Evolutionary conservation across 2,329 filamentous ascomycete genomes (phyloP).

Genomic region (Fusarium sp.): DNA sequence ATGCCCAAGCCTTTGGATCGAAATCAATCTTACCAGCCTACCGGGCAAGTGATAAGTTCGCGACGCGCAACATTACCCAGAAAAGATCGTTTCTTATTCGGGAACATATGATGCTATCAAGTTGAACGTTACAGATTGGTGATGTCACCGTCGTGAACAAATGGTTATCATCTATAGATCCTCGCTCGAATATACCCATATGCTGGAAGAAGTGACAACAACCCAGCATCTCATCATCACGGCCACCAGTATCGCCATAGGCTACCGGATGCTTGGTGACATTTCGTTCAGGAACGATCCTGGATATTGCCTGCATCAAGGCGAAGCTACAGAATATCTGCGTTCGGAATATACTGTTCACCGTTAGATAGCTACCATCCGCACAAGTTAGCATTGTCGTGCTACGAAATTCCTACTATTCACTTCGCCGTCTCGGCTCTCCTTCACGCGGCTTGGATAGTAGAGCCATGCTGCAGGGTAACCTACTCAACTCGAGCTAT

Average conservation of each 20-base stretch:
- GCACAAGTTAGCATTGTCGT: background rate
- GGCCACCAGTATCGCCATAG: background rate
- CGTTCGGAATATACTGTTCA: no score
- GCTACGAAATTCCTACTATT: no score
- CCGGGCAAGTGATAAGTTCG: background rate
- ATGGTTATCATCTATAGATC: background rate
- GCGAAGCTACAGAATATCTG: background rate
- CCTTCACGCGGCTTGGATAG: background rate
- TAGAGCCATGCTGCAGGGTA: background rate
- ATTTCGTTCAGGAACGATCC: background rate
- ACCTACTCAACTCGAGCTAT: background rate
- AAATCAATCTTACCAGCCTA: slow-evolving; percentile 8
- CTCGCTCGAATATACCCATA: background rate
- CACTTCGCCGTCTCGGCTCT: background rate
- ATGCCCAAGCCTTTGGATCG: slow-evolving; percentile 1
- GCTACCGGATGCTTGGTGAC: background rate
- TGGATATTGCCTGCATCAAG: background rate
- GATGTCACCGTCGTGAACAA: slow-evolving; percentile 1
- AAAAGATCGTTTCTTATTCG: slow-evolving; percentile 17
- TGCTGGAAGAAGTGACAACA: background rate
- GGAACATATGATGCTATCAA: background rate
- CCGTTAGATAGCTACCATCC: background rate
- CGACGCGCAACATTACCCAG: slow-evolving; percentile 4
- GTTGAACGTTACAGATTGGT: background rate
- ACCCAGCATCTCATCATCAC: background rate